Base-by-base conservation (phyloP, 2,329 filamentous ascomycete species). In the Fusarium robinianum region DNA sequence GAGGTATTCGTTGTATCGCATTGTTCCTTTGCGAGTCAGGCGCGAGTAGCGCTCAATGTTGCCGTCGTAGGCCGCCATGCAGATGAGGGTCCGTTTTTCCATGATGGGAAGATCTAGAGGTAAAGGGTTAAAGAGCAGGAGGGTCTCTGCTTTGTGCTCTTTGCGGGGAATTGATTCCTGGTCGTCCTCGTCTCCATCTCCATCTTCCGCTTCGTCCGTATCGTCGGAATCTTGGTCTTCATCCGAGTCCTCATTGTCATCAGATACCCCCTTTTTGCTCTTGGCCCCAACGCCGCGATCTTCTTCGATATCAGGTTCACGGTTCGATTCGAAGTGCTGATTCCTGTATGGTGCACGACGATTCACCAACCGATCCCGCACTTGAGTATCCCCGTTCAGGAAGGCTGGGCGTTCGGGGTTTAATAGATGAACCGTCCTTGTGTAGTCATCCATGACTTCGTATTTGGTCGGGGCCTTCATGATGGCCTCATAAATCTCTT, bases 311-410 rank as follows among this genome's bases (percentile, higher is more conserved):
- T n/a, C n/a, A n/a, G n/a, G n/a, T n/a, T n/a, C n/a, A n/a, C n/a
- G n/a, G n/a, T n/a, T n/a, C n/a, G n/a, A n/a, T n/a, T n/a, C n/a
- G n/a, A n/a, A n/a, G n/a, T n/a, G n/a, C n/a, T n/a, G n/a, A n/a
- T n/a, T n/a, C n/a, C n/a, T n/a, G n/a, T n/a, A n/a, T n/a, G n/a
- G n/a, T n/a, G n/a, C n/a, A n/a, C n/a, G n/a, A n/a, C n/a, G n/a
- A n/a, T n/a, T n/a, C n/a, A n/a, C n/a, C n/a, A n/a, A n/a, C n/a
- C n/a, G n/a, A n/a, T n/a, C n/a, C n/a, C 43, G 22, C 3, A 48
- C 38, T 24, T 51, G 35, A 1, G 38, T 48, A 36, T 48, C 17
- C 2, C 38, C 44, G 12, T 44, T 48, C 0, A 48, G 15, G 27
- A 41, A 36, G 6, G 47, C 47, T 1, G 38, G 47, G 2, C 0